These are phyloP conservation scores for Penicillium macrosclerotiorum DNA, from an alignment of 495 filamentous ascomycete genomes.

Conservation along the genomic window DNA sequence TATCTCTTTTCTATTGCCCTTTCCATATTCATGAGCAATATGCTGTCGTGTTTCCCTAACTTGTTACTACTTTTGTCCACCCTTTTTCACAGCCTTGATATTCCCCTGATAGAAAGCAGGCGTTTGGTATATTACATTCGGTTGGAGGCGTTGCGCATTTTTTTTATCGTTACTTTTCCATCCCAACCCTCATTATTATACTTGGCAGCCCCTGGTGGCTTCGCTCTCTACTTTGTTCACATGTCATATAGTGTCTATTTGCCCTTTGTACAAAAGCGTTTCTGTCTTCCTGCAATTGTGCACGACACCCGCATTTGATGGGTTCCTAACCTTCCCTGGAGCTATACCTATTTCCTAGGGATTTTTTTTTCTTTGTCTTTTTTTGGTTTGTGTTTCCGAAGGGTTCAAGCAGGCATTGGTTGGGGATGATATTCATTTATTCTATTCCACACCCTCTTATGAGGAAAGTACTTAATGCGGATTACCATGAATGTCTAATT, in stretches of 20 bases:
- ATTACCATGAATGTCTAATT: slow-evolving; percentile 8
- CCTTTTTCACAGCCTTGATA: slow-evolving; percentile 27
- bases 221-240: slow-evolving; percentile 12
- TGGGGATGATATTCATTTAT: slow-evolving; percentile 31
- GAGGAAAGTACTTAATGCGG: slow-evolving; percentile 26
- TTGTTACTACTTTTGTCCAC: slow-evolving; percentile 16
- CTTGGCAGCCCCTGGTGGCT: slow-evolving; percentile 7
- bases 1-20: slow-evolving; percentile 27
- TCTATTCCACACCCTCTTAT: slow-evolving; percentile 25
- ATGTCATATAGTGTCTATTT: slow-evolving; percentile 22
- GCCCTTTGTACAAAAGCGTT: slow-evolving; percentile 43
- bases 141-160: slow-evolving; percentile 36
- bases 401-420: slow-evolving; percentile 12
- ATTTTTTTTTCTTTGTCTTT: slow-evolving; percentile 19
- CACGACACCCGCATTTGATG: slow-evolving; percentile 15
- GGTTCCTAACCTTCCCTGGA: slow-evolving; percentile 13
- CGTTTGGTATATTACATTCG: slow-evolving; percentile 41
- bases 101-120: slow-evolving; percentile 49
- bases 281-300: slow-evolving; percentile 11
- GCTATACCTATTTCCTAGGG: slow-evolving; percentile 14
- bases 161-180: slow-evolving; percentile 10
- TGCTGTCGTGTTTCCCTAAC: slow-evolving; percentile 23
- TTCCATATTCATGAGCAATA: slow-evolving; percentile 32
- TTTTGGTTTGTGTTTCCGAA: slow-evolving; percentile 14
- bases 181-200: slow-evolving; percentile 10